Percentiles rank a stretch among this genome's conserved stretches.
Evolutionary conservation across 2,329 filamentous ascomycete species (phyloP).

Genomic region (Dactylellina parvicollis): DNA sequence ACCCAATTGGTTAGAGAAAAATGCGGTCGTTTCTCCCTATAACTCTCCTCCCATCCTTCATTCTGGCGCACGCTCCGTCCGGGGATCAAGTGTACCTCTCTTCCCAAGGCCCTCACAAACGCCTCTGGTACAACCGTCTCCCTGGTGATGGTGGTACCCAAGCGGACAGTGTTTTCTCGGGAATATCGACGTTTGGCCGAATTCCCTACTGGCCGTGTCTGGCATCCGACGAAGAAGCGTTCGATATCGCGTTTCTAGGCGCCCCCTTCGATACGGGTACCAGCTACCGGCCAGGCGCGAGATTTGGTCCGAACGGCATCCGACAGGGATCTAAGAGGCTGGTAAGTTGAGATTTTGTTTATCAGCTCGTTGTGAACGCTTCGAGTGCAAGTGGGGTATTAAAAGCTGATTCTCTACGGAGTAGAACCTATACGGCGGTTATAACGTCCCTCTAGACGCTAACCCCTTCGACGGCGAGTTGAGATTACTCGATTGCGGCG

Average conservation of each 20-base stretch:
- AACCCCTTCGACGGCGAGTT: conserved; percentile 87
- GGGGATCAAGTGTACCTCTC: conserved; percentile 39
- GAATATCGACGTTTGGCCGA: conserved; percentile 85
- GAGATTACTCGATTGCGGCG: conserved; percentile 81
- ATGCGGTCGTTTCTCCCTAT: conserved; percentile 4
- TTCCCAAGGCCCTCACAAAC: conserved; percentile 72
- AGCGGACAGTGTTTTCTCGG: conserved; percentile 88
- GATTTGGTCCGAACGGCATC: conserved; percentile 85
- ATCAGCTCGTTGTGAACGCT: not conserved
- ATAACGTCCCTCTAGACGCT: conserved; percentile 81
- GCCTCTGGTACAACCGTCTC: conserved; percentile 82
- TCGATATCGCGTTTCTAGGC: conserved; percentile 85
- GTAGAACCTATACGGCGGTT: conserved; percentile 74
- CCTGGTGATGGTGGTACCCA: conserved; percentile 86
- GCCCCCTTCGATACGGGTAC: conserved; percentile 88
- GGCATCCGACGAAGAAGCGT: conserved; percentile 74
- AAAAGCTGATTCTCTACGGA: not conserved
- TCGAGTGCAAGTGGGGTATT: too few species aligned
- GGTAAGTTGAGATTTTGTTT: conserved; percentile 59
- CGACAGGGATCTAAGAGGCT: conserved; percentile 76
- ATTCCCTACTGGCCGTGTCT: conserved; percentile 81
- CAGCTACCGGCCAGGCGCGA: conserved; percentile 82
- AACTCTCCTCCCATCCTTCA: not conserved
- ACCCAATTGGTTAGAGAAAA: too few species aligned
- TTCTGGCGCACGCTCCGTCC: conserved; percentile 1